Evolutionary conservation across 2,329 filamentous ascomycete species (phyloP).

Genomic region (Cordyceps sp.): DNA sequence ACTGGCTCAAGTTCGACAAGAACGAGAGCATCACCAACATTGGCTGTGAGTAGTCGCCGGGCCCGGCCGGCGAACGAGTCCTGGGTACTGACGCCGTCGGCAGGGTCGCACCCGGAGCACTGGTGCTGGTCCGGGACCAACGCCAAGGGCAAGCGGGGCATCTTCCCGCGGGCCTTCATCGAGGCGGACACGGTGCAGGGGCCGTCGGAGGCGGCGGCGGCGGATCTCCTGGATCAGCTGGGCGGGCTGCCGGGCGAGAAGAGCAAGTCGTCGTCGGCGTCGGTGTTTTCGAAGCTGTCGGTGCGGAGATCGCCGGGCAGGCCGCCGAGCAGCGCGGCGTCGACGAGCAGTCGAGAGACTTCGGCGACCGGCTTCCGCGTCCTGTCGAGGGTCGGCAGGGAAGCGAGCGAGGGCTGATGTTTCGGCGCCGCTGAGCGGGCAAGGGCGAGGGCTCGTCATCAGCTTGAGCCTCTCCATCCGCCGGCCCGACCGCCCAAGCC

Average conservation of each 20-base stretch:
- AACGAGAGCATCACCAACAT: constrained; percentile 52
- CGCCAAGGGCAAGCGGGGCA: constrained; percentile 32
- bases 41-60: constrained; percentile 29
- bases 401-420: no score
- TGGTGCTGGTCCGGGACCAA: constrained; percentile 42
- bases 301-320: constrained; percentile 14
- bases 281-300: constrained; percentile 18
- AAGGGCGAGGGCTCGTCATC: no score
- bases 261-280: constrained; percentile 15
- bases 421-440: no score
- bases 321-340: constrained; percentile 16
- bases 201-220: constrained; percentile 13
- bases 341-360: constrained; percentile 14
- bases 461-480: no score
- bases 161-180: constrained; percentile 34
- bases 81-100: background rate
- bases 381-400: background rate
- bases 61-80: no score
- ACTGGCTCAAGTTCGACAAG: constrained; percentile 47
- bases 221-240: constrained; percentile 10
- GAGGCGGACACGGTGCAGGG: constrained; percentile 28
- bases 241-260: constrained; percentile 17
- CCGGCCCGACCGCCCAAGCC: no score
- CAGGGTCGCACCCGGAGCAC: constrained; percentile 28
- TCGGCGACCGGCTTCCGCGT: constrained; percentile 1